These are phyloP conservation scores for Medakamo hakoo DNA, from an alignment of 139 green algal genomes.

Conservation along the genomic window DNA sequence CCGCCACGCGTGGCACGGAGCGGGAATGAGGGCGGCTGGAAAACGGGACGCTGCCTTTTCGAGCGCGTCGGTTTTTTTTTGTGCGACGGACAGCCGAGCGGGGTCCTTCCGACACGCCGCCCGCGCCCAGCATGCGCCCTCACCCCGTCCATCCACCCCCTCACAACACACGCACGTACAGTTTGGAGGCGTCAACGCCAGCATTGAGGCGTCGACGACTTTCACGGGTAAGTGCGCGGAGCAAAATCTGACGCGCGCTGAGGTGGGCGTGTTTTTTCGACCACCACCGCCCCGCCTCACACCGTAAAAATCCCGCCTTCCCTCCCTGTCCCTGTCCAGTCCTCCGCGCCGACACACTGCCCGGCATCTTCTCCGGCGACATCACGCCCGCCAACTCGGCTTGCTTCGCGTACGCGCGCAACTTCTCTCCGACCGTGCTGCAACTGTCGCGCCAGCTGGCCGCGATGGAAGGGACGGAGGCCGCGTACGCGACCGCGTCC, in stretches of 20 bases:
- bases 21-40: too few relatives aligned
- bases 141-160: not conserved
- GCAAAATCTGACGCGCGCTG: not conserved
- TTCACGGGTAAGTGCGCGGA: conserved; percentile 25
- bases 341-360: conserved; percentile 27
- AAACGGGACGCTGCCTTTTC: too few relatives aligned
- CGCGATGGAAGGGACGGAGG: conserved; percentile 45
- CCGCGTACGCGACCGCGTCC: conserved; percentile 35
- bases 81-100: too few relatives aligned
- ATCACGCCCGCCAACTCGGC: conserved; percentile 7
- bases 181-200: conserved; percentile 34
- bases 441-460: conserved; percentile 40
- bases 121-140: not conserved
- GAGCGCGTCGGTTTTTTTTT: too few relatives aligned
- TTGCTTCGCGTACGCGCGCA: conserved; percentile 24
- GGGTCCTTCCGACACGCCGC: too few relatives aligned
- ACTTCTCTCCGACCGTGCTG: conserved; percentile 43
- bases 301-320: not conserved
- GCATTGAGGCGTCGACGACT: conserved; percentile 26
- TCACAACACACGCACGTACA: too few relatives aligned
- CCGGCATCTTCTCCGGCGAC: conserved; percentile 26
- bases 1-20: too few relatives aligned
- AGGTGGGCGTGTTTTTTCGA: not conserved
- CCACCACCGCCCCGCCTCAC: not conserved
- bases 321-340: conserved; percentile 15